Base-by-base conservation (phyloP, 202 grass and related monocot genomes). In the Panicum hallii region DNA sequence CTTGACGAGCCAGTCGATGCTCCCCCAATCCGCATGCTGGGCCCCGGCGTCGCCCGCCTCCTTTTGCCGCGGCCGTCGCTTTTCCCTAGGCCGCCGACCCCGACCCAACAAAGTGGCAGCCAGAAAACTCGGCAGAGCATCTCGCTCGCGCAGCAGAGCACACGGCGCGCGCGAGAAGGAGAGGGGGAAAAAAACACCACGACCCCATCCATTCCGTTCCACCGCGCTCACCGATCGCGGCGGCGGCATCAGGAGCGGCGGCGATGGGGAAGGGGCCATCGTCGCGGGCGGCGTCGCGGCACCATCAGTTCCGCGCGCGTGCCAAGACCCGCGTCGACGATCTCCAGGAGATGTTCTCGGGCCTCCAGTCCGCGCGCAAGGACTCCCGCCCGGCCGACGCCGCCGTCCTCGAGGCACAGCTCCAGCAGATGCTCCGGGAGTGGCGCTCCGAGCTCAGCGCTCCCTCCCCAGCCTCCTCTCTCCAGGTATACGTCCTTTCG, bases 361-460 rank as follows among this genome's bases (percentile, higher is more conserved):
- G 93, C 78, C 91, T 99, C 82, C 93, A 99, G 82, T 93, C 90
- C 69, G 97, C 97, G 56, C 88, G 88, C 84, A 94, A 91, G 85
- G 97, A 99, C 84, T 82, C 93, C 17, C 93, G 93, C 77, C 74
- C 93, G 46, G 87, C 92, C 64, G 97, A 99, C 70, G 97, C 88
- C 49, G 78, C 90, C 72, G 77, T 99, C 55, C 92, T 99, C 77
- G 94, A 97, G 87, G 94, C 86, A 56, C 97, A 99, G 90, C 84
- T 99, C 52, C 88, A 99, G 70, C 97, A 94, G 93, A 97, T 94
- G 93, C 93, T 99, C 78, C 93, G 90, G 54, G 93, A 97, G 90
- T 99, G 93, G 93, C 93, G 93, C 80, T 92, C 93, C 41, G 97
- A 99, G 87, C 93, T 99, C 88, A 97, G 91, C 84, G 86, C 84